These are phyloP conservation scores for Penicillium sp. DNA, from an alignment of 2,329 filamentous ascomycete species.

Conservation along the genomic window DNA sequence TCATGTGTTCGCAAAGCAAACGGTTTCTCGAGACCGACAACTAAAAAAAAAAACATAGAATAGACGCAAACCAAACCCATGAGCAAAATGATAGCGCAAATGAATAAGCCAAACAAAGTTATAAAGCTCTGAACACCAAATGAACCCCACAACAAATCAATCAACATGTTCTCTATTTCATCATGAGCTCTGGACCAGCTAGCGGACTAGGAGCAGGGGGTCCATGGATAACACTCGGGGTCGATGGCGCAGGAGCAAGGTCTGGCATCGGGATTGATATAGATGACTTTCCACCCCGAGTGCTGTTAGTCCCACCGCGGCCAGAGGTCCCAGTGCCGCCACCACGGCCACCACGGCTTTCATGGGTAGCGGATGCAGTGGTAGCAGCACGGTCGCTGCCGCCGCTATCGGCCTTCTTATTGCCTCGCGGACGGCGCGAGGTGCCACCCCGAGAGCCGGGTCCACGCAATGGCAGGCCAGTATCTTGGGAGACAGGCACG, in stretches of 20 bases:
- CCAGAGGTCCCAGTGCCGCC: constrained; percentile 27
- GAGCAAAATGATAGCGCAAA: constrained; percentile 3
- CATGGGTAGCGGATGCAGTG: constrained; percentile 22
- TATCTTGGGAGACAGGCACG: constrained; percentile 84
- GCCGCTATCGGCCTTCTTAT: constrained; percentile 78
- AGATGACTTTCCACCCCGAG: constrained; percentile 31
- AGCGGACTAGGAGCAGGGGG: constrained; percentile 2
- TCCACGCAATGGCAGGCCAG: constrained; percentile 69
- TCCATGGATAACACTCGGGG: constrained; percentile 14
- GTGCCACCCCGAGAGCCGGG: constrained; percentile 75
- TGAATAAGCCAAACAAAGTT: constrained; percentile 1
- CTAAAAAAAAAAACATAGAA: not conserved
- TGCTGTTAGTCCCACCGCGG: constrained; percentile 29
- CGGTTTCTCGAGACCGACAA: not conserved
- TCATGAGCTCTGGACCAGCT: constrained; percentile 26
- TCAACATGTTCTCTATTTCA: constrained; percentile 26
- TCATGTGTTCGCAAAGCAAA: not conserved
- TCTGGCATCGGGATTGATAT: constrained; percentile 23
- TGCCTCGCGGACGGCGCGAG: constrained; percentile 78
- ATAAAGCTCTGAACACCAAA: constrained; percentile 6
- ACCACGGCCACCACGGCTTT: constrained; percentile 31
- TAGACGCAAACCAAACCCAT: not conserved
- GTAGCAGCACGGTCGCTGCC: constrained; percentile 66
- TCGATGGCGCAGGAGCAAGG: constrained; percentile 2
- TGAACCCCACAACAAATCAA: constrained; percentile 2